Conservation (phyloP, 495 filamentous ascomycete species). For the Lasiosphaeria miniovina region DNA sequence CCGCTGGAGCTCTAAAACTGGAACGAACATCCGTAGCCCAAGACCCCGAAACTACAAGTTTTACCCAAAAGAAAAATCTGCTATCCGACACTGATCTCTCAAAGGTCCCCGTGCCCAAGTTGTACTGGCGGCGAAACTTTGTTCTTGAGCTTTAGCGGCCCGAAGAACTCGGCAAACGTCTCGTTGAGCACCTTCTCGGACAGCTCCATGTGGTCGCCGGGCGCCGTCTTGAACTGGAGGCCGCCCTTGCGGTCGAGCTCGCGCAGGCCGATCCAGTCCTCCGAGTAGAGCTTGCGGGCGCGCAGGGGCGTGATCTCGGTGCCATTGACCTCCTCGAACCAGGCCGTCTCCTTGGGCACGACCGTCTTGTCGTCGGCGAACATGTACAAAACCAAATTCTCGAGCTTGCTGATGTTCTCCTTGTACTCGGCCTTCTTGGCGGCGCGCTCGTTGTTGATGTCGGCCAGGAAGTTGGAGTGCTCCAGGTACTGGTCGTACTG, state of each 20-base stretch:
- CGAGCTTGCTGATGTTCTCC: slow-evolving; percentile 63
- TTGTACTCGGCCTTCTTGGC: slow-evolving; percentile 73
- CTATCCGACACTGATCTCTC: not conserved
- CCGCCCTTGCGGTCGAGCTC: slow-evolving; percentile 74
- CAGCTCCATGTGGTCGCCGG: slow-evolving; percentile 84
- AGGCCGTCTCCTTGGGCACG: slow-evolving; percentile 85
- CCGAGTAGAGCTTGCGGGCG: slow-evolving; percentile 72
- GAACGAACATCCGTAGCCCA: too few relatives aligned
- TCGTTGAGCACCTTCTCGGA: slow-evolving; percentile 61
- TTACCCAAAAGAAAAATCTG: slow-evolving; percentile 3
- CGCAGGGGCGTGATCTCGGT: slow-evolving; percentile 64
- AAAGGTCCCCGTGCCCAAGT: slow-evolving; percentile 24
- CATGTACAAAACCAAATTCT: slow-evolving; percentile 83
- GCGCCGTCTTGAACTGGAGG: slow-evolving; percentile 66
- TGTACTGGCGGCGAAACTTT: slow-evolving; percentile 16
- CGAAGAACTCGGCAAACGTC: slow-evolving; percentile 72
- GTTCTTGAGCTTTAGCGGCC: slow-evolving; percentile 36
- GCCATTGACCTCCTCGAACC: slow-evolving; percentile 84
- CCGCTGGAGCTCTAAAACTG: too few relatives aligned
- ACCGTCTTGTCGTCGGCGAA: slow-evolving; percentile 85
- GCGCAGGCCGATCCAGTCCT: slow-evolving; percentile 93
- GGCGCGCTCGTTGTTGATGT: slow-evolving; percentile 89
- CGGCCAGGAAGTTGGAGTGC: slow-evolving; percentile 90
- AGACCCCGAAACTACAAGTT: too few relatives aligned
- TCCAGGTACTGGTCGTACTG: slow-evolving; percentile 74